phyloP scores from a whole-genome alignment of 331 rosid genomes.

The Malus hybrid region DNA sequence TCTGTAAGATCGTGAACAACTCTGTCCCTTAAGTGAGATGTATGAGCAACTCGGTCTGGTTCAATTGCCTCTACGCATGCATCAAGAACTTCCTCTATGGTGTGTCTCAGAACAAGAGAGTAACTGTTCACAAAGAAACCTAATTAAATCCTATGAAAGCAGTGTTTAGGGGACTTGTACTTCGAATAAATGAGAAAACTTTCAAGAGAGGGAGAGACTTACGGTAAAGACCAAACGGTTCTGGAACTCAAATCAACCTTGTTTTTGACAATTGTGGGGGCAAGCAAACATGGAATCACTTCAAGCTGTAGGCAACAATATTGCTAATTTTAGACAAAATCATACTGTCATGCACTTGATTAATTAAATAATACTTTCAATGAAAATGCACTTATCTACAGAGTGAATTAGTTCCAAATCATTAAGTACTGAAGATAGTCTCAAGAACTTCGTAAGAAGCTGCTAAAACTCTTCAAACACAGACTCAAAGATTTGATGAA shows the following conservation, averaged over 20 bases:
- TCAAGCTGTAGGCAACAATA: slow-evolving; percentile 63
- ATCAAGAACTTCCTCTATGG: slow-evolving; percentile 94
- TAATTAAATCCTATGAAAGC: not conserved
- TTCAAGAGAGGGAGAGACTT: slow-evolving; percentile 26
- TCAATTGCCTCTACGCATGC: slow-evolving; percentile 85
- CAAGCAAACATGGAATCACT: slow-evolving; percentile 86
- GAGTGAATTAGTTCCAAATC: not conserved
- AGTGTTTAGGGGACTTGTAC: not conserved
- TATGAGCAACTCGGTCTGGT: slow-evolving; percentile 67
- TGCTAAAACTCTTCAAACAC: not conserved
- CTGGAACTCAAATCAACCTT: slow-evolving; percentile 45
- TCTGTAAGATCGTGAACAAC: slow-evolving; percentile 64
- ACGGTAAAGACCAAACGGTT: slow-evolving; percentile 93
- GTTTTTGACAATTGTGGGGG: slow-evolving; percentile 39
- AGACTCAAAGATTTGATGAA: not conserved
- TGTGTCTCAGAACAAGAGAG: slow-evolving; percentile 90
- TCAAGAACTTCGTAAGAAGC: not conserved
- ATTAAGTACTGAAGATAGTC: not conserved
- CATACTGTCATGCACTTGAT: not conserved
- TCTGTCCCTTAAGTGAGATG: slow-evolving; percentile 60
- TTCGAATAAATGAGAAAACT: not conserved
- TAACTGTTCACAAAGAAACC: slow-evolving; percentile 47
- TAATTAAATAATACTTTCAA: not conserved
- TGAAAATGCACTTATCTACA: not conserved
- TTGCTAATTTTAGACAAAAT: slow-evolving; percentile 15